phyloP scores from a whole-genome alignment of 768 basidiomycete species.

The Amanita molliuscula region DNA sequence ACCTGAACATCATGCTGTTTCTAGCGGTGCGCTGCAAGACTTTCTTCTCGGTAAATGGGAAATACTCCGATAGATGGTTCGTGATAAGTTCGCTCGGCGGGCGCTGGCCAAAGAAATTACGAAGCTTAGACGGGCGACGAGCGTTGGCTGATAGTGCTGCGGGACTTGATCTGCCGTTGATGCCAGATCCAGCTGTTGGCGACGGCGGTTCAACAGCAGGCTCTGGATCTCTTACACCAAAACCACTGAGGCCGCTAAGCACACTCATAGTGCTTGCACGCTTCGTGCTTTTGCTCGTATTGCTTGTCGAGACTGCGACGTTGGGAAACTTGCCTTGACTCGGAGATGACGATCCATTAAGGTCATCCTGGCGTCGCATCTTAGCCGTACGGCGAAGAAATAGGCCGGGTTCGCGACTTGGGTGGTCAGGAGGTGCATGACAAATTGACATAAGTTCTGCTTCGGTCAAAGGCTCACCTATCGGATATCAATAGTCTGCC shows the following conservation, averaged over 20 bases:
- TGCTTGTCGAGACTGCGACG: conserved; percentile 8
- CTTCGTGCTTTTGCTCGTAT: conserved; percentile 51
- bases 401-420: conserved; percentile 70
- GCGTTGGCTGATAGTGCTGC: conserved; percentile 22
- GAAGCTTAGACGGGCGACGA: conserved; percentile 60
- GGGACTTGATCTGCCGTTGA: conserved; percentile 21
- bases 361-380: conserved; percentile 32
- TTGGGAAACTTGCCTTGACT: conserved; percentile 13
- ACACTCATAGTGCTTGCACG: conserved; percentile 93
- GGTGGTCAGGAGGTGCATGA: conserved; percentile 68
- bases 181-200: conserved; percentile 24
- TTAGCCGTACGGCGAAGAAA: conserved; percentile 51
- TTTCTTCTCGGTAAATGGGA: conserved; percentile 89
- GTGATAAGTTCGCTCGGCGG: conserved; percentile 97
- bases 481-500: conserved; percentile 4
- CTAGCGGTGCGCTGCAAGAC: conserved; percentile 81
- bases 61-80: conserved; percentile 88
- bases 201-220: conserved; percentile 52
- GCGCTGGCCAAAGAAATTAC: conserved; percentile 96
- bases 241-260: conserved; percentile 85
- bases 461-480: conserved; percentile 73
- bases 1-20: conserved; percentile 69
- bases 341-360: conserved; percentile 26
- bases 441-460: conserved; percentile 76
- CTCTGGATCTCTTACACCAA: conserved; percentile 81